A percentile compares a stretch with the other conserved stretches of the same genome.
Evolutionary conservation across 2,329 filamentous ascomycete genomes (phyloP).

Genomic region (Penicillium hesseltinei): DNA sequence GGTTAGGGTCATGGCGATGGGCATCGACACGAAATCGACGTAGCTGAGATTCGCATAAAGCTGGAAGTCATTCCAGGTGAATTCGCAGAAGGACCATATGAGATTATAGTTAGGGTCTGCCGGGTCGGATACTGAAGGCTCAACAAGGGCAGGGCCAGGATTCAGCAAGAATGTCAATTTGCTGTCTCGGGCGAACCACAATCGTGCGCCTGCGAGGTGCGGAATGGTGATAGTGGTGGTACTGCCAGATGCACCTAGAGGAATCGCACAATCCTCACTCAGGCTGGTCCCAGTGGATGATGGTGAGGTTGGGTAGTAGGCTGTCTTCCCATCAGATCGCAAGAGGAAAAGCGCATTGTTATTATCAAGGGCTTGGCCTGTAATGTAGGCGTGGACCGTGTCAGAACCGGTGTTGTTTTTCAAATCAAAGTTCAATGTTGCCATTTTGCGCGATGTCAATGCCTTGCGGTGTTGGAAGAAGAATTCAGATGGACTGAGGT

Average conservation of each 20-base stretch:
- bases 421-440: slow-evolving; percentile 60
- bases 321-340: slow-evolving; percentile 62
- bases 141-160: slow-evolving; percentile 68
- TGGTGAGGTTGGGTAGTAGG: slow-evolving; percentile 65
- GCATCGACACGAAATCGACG: slow-evolving; percentile 71
- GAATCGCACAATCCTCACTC: slow-evolving; percentile 60
- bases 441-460: slow-evolving; percentile 13
- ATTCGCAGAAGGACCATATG: slow-evolving; percentile 68
- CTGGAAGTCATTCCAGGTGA: slow-evolving; percentile 62
- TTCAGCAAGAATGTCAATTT: slow-evolving; percentile 69
- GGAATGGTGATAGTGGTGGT: slow-evolving; percentile 64
- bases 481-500: not conserved
- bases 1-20: slow-evolving; percentile 57
- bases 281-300: slow-evolving; percentile 51
- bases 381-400: slow-evolving; percentile 68
- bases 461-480: not conserved
- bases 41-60: slow-evolving; percentile 69
- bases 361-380: slow-evolving; percentile 61
- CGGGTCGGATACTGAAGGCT: slow-evolving; percentile 69
- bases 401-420: slow-evolving; percentile 64
- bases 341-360: slow-evolving; percentile 62
- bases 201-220: slow-evolving; percentile 66
- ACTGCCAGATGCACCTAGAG: slow-evolving; percentile 60
- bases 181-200: slow-evolving; percentile 66
- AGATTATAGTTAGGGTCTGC: slow-evolving; percentile 61